phyloP scores from a whole-genome alignment of 768 basidiomycete species.

The Russula olivacea region DNA sequence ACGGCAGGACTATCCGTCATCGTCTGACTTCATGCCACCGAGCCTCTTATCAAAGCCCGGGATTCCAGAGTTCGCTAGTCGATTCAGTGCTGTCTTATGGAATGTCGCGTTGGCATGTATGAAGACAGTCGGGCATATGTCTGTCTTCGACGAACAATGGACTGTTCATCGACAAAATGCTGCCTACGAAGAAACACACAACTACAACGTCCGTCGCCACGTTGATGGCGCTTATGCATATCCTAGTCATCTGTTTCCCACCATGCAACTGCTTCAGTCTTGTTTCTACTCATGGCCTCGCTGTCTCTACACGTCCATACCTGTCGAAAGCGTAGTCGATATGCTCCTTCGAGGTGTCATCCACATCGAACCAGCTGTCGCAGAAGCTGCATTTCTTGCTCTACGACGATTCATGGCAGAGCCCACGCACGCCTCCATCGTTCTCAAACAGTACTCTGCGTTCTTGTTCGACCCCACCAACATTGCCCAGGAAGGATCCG shows the following conservation, averaged over 20 bases:
- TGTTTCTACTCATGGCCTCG: slow-evolving; percentile 85
- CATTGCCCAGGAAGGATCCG: slow-evolving; percentile 58
- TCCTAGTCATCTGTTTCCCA: slow-evolving; percentile 49
- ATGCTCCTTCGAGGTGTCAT: slow-evolving; percentile 77
- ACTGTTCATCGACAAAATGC: slow-evolving; percentile 52
- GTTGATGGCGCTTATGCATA: slow-evolving; percentile 62
- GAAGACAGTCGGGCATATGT: slow-evolving; percentile 65
- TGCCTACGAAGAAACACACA: slow-evolving; percentile 64
- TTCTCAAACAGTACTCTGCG: slow-evolving; percentile 59
- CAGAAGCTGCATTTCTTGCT: slow-evolving; percentile 60
- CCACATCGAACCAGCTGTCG: slow-evolving; percentile 74
- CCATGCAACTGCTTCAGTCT: slow-evolving; percentile 66
- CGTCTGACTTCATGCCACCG: slow-evolving; percentile 55
- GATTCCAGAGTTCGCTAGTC: slow-evolving; percentile 67
- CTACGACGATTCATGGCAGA: slow-evolving; percentile 70
- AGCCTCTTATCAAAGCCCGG: slow-evolving; percentile 54
- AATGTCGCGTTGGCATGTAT: slow-evolving; percentile 54
- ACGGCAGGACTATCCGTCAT: slow-evolving; percentile 63
- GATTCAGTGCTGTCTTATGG: slow-evolving; percentile 51
- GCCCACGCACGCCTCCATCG: slow-evolving; percentile 44
- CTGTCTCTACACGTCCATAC: slow-evolving; percentile 52
- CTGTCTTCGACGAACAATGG: slow-evolving; percentile 84
- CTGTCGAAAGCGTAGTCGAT: slow-evolving; percentile 60
- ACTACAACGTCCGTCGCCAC: slow-evolving; percentile 62
- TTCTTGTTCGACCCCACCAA: slow-evolving; percentile 69